Evolutionary conservation across 495 filamentous ascomycete genomes (phyloP).

Genomic region (Lasiosphaeris hirsuta): DNA sequence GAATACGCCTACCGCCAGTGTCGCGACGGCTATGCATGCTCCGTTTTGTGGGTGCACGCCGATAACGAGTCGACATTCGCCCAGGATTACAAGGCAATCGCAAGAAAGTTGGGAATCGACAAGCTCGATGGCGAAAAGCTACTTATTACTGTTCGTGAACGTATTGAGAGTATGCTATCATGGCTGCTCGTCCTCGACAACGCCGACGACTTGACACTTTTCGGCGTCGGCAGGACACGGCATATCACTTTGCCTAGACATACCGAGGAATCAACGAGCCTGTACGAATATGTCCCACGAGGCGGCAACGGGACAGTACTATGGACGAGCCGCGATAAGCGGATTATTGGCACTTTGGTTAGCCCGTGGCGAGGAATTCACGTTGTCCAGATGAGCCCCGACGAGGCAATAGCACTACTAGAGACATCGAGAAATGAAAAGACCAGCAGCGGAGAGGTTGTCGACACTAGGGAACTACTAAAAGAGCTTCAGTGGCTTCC

Average conservation of each 20-base stretch:
- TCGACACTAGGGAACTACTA: conserved; percentile 18
- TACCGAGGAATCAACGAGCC: not conserved
- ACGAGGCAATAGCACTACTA: conserved; percentile 15
- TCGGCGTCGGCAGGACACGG: conserved; percentile 13
- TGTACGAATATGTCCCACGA: conserved; percentile 18
- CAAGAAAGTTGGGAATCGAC: conserved; percentile 16
- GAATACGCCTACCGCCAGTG: conserved; percentile 28
- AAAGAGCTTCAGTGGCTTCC: conserved; percentile 24
- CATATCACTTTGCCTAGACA: not conserved
- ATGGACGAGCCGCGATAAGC: conserved; percentile 30
- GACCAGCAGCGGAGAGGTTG: conserved; percentile 8
- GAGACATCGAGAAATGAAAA: not conserved
- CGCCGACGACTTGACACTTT: conserved; percentile 31
- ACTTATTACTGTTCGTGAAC: conserved; percentile 8
- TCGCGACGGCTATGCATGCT: conserved; percentile 18
- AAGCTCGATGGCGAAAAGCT: conserved; percentile 8
- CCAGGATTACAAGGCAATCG: conserved; percentile 30
- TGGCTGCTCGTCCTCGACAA: conserved; percentile 41
- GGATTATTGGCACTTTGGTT: conserved; percentile 18
- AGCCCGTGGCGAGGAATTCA: conserved; percentile 10
- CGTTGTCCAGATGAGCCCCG: conserved; percentile 15
- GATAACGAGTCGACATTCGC: conserved; percentile 25
- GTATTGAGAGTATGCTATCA: conserved; percentile 15
- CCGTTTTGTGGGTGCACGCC: conserved; percentile 36
- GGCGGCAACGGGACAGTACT: conserved; percentile 23